Conservation (phyloP, 192 early-diverging fungal species). For the Chytriomyces sp. region DNA sequence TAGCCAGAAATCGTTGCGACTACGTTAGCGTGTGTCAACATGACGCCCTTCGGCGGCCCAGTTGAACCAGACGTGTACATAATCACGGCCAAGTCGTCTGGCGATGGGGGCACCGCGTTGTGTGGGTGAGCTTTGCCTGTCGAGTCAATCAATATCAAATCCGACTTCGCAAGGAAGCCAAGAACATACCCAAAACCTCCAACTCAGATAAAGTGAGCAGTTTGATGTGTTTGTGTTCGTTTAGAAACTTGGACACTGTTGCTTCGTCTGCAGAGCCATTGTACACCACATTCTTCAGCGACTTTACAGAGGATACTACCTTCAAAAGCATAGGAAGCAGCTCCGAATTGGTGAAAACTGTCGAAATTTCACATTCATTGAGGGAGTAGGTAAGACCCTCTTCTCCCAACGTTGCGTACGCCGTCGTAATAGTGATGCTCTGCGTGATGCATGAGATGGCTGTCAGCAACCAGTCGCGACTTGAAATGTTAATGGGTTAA, state of each 20-base stretch:
- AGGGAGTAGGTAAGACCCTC: slow-evolving; percentile 83
- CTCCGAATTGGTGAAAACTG: slow-evolving; percentile 75
- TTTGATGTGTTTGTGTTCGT: slow-evolving; percentile 4
- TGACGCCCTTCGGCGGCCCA: slow-evolving; percentile 86
- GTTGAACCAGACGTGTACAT: too few relatives aligned
- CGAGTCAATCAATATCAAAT: too few relatives aligned
- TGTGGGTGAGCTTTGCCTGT: slow-evolving; percentile 50
- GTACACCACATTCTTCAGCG: slow-evolving; percentile 71
- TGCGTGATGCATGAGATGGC: slow-evolving; percentile 70
- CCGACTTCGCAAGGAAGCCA: too few relatives aligned
- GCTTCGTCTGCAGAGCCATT: slow-evolving; percentile 54
- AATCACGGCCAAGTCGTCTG: slow-evolving; percentile 64
- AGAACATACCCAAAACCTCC: slow-evolving; percentile 62
- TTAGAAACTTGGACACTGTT: not conserved
- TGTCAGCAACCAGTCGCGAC: slow-evolving; percentile 62
- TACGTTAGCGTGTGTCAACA: slow-evolving; percentile 80
- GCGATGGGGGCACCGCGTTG: slow-evolving; percentile 62
- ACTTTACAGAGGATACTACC: slow-evolving; percentile 57
- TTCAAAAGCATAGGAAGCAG: slow-evolving; percentile 65
- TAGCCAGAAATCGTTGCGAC: slow-evolving; percentile 56
- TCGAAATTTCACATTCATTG: slow-evolving; percentile 72
- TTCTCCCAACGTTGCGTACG: slow-evolving; percentile 68
- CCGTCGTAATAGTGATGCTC: slow-evolving; percentile 74
- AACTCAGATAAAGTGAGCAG: slow-evolving; percentile 57
- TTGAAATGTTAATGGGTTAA: too few relatives aligned